Conservation (phyloP, 805 yeast species). For the Metschnikowia sp. region DNA sequence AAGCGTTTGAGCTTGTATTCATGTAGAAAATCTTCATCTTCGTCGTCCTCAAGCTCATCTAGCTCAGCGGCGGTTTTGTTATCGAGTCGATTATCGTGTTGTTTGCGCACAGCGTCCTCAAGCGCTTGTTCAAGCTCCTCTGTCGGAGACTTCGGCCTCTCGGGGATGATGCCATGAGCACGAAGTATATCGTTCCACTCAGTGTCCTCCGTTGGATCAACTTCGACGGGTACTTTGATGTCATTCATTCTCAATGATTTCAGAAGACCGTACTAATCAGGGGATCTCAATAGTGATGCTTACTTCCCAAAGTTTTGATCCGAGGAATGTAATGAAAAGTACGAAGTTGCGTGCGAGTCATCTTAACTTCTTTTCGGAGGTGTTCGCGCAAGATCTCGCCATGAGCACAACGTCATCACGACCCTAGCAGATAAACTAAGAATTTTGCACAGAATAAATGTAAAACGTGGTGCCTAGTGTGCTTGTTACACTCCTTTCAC, state of each 20-base stretch:
- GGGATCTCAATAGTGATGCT: no score
- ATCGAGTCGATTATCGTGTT: constrained; percentile 81
- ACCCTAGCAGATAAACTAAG: no score
- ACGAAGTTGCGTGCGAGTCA: no score
- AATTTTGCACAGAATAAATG: no score
- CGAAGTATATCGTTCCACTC: constrained; percentile 98
- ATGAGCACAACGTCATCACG: no score
- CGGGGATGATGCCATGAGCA: constrained; percentile 87
- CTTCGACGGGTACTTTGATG: constrained; percentile 75
- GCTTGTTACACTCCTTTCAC: no score
- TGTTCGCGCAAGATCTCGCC: no score
- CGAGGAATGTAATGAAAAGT: no score
- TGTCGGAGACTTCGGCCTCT: constrained; percentile 84
- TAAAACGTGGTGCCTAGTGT: no score
- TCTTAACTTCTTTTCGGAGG: no score
- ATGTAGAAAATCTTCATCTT: constrained; percentile 85
- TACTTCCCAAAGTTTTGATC: no score
- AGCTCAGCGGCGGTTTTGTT: constrained; percentile 74
- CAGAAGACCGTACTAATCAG: no score
- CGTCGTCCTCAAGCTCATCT: constrained; percentile 87
- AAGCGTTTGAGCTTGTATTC: constrained; percentile 74
- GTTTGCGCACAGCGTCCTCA: constrained; percentile 73
- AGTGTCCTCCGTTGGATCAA: constrained; percentile 93
- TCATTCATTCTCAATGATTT: constrained; percentile 24
- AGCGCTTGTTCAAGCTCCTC: constrained; percentile 83